These are phyloP conservation scores for Gremmenia infestans DNA, from an alignment of 2,329 filamentous ascomycete species.

Conservation along the genomic window DNA sequence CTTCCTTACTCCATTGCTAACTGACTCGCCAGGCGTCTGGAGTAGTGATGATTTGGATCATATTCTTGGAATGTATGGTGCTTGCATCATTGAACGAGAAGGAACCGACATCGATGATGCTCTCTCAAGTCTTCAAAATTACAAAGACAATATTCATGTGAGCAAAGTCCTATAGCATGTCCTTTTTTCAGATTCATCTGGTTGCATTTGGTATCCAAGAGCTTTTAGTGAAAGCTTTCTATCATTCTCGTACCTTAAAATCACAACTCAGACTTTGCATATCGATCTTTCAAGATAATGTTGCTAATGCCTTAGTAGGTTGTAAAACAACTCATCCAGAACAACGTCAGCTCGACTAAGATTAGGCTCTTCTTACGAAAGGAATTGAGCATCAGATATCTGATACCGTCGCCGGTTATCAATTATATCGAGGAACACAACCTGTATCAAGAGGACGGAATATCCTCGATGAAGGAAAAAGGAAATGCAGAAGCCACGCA, in stretches of 20 bases:
- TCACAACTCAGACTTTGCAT: no score
- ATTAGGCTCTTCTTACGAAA: conserved; percentile 75
- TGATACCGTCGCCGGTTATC: conserved; percentile 69
- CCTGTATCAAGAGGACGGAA: conserved; percentile 51
- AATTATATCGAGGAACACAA: conserved; percentile 65
- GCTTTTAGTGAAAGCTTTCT: no score
- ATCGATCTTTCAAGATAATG: no score
- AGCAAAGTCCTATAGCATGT: conserved; percentile 31
- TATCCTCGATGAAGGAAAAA: conserved; percentile 19
- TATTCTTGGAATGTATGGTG: conserved; percentile 51
- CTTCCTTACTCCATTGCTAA: conserved; percentile 2
- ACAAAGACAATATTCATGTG: conserved; percentile 81
- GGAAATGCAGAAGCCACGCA: conserved; percentile 20
- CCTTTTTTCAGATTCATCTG: no score
- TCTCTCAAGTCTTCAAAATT: conserved; percentile 37
- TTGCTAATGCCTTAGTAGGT: no score
- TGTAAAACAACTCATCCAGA: conserved; percentile 78
- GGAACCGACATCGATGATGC: conserved; percentile 58
- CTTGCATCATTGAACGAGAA: conserved; percentile 69
- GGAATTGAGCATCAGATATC: conserved; percentile 76
- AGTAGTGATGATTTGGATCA: conserved; percentile 78
- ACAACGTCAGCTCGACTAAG: conserved; percentile 77
- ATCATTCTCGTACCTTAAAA: no score
- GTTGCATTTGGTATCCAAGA: no score
- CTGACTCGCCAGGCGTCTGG: conserved; percentile 64